Percentiles rank a stretch among this genome's conserved stretches.
These are phyloP conservation scores for Thuja plicata DNA, from an alignment of 83 land plant genomes.

Conservation along the genomic window DNA sequence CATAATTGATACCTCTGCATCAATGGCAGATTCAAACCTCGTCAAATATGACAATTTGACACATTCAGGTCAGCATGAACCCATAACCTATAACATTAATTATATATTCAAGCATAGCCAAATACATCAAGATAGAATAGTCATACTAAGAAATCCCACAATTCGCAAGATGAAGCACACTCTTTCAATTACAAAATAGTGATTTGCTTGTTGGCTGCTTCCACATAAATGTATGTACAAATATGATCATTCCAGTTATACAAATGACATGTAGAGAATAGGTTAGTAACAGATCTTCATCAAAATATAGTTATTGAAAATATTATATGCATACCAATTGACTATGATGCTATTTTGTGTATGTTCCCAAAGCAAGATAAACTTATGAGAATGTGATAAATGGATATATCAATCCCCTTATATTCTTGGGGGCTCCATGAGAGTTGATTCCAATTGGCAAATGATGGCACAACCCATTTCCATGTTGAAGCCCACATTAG, in stretches of 20 bases:
- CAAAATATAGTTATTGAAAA: no score
- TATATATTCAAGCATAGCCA: neutral
- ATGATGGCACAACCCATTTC: neutral
- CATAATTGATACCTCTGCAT: neutral
- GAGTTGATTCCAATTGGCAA: neutral
- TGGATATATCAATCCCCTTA: neutral
- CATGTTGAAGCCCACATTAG: neutral
- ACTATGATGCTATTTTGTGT: neutral
- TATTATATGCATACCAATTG: neutral
- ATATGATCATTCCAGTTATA: neutral
- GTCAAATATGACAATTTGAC: neutral
- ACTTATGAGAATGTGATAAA: neutral
- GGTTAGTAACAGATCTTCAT: neutral
- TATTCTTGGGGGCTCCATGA: neutral
- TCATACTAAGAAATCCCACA: no score
- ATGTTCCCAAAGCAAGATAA: neutral
- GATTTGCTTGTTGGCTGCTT: neutral
- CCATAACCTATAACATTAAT: neutral
- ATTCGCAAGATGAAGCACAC: no score
- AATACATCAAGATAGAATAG: neutral
- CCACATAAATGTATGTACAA: no score
- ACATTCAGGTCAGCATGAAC: neutral
- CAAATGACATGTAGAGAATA: neutral
- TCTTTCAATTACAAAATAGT: neutral
- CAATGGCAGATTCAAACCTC: neutral